phyloP scores from a whole-genome alignment of 768 basidiomycete species.

The Leccinum subgranulosum region DNA sequence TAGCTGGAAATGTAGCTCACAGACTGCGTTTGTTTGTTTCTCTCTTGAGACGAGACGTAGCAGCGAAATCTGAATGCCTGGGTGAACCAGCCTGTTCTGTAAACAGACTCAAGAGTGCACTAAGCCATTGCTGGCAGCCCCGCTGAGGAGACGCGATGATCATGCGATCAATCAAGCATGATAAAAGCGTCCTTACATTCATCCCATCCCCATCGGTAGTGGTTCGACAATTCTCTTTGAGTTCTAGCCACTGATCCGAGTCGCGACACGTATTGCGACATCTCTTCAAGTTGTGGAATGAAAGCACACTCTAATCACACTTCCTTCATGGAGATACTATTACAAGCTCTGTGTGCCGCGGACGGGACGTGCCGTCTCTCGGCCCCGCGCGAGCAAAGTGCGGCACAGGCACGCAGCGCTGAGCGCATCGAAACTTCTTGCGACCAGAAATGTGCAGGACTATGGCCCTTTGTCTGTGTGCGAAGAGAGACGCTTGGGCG shows the following conservation, averaged over 20 bases:
- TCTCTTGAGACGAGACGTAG: not conserved
- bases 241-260: not conserved
- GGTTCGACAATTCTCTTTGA: not conserved
- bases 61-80: not conserved
- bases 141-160: not conserved
- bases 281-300: not conserved
- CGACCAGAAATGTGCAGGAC: too few relatives aligned
- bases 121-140: not conserved
- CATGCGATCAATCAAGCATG: not conserved
- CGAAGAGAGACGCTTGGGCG: too few relatives aligned
- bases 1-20: not conserved
- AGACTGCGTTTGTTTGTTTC: not conserved
- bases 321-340: constrained; percentile 10
- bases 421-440: not conserved
- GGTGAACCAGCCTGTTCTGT: not conserved
- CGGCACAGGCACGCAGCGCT: not conserved
- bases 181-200: not conserved
- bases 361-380: not conserved
- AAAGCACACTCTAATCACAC: too few relatives aligned
- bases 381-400: constrained; percentile 3
- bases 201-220: not conserved
- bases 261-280: not conserved
- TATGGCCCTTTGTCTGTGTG: too few relatives aligned
- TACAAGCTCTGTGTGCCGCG: not conserved
- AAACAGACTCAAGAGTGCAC: not conserved